Conservation (phyloP, 2,329 filamentous ascomycete genomes). For the Colletotrichum cordylinicola region DNA sequence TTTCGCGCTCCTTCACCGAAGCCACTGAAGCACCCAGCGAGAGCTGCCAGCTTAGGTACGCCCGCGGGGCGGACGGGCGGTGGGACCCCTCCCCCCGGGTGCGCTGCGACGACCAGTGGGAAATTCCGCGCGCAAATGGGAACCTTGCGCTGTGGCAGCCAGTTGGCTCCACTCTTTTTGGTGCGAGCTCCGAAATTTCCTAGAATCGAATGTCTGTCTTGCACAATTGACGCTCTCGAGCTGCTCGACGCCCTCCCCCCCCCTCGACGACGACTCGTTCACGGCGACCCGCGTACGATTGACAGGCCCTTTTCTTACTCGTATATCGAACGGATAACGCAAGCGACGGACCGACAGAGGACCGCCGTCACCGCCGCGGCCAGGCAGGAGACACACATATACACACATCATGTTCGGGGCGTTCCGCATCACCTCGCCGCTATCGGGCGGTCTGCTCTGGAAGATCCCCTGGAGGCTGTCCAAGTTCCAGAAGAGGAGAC, state of each 20-base stretch:
- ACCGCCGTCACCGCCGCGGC: neutral
- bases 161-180: neutral
- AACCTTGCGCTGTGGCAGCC: neutral
- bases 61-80: neutral
- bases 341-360: neutral
- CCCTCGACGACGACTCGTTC: neutral
- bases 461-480: conserved; percentile 98
- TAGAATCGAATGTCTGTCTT: neutral
- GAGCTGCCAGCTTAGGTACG: neutral
- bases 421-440: conserved; percentile 78
- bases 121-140: conserved; percentile 8
- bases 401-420: conserved; percentile 75
- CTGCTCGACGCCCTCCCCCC: neutral
- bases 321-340: no score
- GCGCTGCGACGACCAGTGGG: neutral
- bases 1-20: neutral
- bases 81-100: neutral
- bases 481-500: conserved; percentile 85
- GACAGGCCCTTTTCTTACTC: neutral
- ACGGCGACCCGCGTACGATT: neutral
- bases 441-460: conserved; percentile 87
- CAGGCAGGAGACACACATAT: neutral
- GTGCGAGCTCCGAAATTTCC: conserved; percentile 21
- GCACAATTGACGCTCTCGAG: neutral
- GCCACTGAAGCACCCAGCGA: neutral